Evolutionary conservation across 257 asterid genomes (phyloP), one percentile per base, ranked within the genome.

Genomic region (Catharanthus roseus): DNA sequence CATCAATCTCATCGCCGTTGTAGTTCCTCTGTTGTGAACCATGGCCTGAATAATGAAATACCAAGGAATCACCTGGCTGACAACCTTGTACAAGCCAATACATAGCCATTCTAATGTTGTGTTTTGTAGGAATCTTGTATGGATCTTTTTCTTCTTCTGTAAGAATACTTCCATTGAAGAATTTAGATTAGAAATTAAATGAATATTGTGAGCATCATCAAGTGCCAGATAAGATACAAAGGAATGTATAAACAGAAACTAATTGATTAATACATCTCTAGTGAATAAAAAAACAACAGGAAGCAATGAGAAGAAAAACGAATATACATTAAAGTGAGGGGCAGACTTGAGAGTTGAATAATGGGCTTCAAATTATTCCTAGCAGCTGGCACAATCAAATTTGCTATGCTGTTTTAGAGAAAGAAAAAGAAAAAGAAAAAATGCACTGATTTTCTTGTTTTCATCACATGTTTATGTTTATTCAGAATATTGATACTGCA

Each of bases 71-170:
- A 67, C 97, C 99, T 7, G 97, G 67, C 81, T 91, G 89, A 74
- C 96, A 86, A 44, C 92, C 97, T 87, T 88, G 88, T 7, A 89
- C 85, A 2, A 91, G 93, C 97, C 99, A 91, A 82, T 71, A 71
- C 95, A 95, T 88, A 0, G 99, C 99, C 97, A 85, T 84, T 82
- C 93, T 82, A 11, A 95, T 89, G 85, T 95, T 95, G 84, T 87
- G 89, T 38, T 89, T 95, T 5, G 97, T 91, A 1, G 99, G 99
- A 28, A 87, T 88, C 76, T 76, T 87, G 77, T 81, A 55, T 3
- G 90, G 99, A 85, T 89, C 99, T 13, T 71, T 86, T 77, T 87
- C 99, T 76, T 89, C 97, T 24, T 95, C 99, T 95, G 96, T 34
- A 80, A 72, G 67, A 74, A 39, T 64, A 74, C 69, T 75, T 74